Percentiles rank a stretch among this genome's conserved stretches.
Conservation (phyloP, 441 rosid genomes). For the Capsella rubella region DNA sequence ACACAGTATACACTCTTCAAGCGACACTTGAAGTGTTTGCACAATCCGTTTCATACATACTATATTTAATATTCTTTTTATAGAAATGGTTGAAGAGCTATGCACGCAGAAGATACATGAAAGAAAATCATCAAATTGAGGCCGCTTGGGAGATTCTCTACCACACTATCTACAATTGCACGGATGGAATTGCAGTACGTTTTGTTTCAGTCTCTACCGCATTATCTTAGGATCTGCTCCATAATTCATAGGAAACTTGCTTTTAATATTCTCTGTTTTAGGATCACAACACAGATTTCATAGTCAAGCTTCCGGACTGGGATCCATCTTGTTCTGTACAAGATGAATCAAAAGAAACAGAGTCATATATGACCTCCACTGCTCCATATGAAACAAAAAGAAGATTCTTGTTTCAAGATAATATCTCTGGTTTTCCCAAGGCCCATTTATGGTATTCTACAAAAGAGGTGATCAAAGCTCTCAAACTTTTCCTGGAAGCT, state of each 20-base stretch:
- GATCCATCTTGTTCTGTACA: conserved; percentile 63
- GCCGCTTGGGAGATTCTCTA: conserved; percentile 90
- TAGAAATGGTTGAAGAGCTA: conserved; percentile 91
- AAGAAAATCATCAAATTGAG: conserved; percentile 59
- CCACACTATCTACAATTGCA: conserved; percentile 86
- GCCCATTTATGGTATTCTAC: conserved; percentile 96
- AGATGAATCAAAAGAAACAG: conserved; percentile 44
- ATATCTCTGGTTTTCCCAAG: conserved; percentile 62
- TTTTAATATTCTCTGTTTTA: conserved; percentile 45
- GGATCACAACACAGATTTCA: conserved; percentile 96
- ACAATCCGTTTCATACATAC: conserved; percentile 4
- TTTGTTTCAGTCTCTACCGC: conserved; percentile 9
- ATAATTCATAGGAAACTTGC: background rate
- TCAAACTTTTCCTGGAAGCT: conserved; percentile 69
- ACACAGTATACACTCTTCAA: background rate
- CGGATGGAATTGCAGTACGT: conserved; percentile 84
- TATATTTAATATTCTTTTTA: conserved; percentile 26
- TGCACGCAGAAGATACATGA: conserved; percentile 84
- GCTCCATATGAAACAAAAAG: conserved; percentile 54
- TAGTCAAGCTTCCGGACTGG: conserved; percentile 95
- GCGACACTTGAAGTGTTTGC: conserved; percentile 8
- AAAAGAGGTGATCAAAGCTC: conserved; percentile 62
- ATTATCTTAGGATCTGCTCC: conserved; percentile 6
- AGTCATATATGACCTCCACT: conserved; percentile 40
- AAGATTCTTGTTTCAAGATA: conserved; percentile 65